A percentile compares a stretch with the other conserved stretches of the same genome.
Conservation (phyloP, 495 filamentous ascomycete genomes). For the Parathielavia hyrcaniae region DNA sequence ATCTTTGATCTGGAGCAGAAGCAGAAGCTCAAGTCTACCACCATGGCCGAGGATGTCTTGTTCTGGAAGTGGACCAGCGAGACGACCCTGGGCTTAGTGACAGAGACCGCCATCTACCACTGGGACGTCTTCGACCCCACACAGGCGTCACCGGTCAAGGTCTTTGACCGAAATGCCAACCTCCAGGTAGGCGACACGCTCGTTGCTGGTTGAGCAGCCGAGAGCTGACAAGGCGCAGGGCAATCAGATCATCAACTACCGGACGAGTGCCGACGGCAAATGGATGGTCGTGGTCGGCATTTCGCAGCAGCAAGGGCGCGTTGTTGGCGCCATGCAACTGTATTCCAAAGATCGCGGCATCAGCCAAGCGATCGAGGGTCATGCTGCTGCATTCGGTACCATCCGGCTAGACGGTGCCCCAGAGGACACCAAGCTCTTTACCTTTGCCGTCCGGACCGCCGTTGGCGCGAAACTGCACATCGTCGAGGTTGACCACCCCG, state of each 20-base stretch:
- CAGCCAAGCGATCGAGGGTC: constrained; percentile 95
- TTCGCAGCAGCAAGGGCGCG: constrained; percentile 82
- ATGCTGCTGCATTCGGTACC: constrained; percentile 91
- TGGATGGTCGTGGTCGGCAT: constrained; percentile 99
- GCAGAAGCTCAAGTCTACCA: constrained; percentile 86
- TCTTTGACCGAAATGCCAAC: constrained; percentile 89
- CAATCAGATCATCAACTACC: constrained; percentile 99
- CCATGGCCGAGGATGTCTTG: constrained; percentile 92
- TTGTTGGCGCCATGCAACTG: constrained; percentile 92
- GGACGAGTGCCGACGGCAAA: constrained; percentile 87
- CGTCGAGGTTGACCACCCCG: constrained; percentile 91
- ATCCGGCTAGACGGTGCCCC: constrained; percentile 82
- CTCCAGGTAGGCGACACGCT: constrained; percentile 58
- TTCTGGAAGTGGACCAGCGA: constrained; percentile 99
- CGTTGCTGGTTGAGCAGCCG: not conserved
- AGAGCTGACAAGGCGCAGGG: constrained; percentile 45
- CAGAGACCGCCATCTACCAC: constrained; percentile 84
- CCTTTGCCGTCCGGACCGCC: constrained; percentile 84
- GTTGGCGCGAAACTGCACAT: constrained; percentile 94
- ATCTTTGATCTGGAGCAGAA: constrained; percentile 92
- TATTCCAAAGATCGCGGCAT: constrained; percentile 94
- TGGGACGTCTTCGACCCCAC: constrained; percentile 88
- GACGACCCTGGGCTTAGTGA: constrained; percentile 78
- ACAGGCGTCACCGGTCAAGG: constrained; percentile 72
- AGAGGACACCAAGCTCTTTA: constrained; percentile 89